Base-by-base conservation (phyloP, 2,329 filamentous ascomycete genomes). In the Colletotrichum sp. region DNA sequence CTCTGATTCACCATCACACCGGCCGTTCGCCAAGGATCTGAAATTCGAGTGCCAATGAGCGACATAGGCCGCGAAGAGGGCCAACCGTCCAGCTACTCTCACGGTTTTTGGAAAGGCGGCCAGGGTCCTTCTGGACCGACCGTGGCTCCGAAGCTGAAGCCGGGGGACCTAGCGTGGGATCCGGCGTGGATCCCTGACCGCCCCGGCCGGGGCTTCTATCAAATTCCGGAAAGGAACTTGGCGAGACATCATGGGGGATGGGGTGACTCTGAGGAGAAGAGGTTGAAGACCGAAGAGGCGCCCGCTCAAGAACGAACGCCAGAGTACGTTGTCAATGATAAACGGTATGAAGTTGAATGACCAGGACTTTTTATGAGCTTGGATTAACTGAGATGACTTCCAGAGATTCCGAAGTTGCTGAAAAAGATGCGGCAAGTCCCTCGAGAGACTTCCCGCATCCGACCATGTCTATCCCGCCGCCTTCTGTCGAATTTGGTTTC, bases 401-500 rank as follows among this genome's bases (percentile, higher is more conserved):
- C 8, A 47, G 47, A 16, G 6, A 15, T 54, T 31, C 34, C 0
- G 15, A 38, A 7, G 11, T 11, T 18, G 13, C 6, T 13, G 13
- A 36, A 1, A 29, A 16, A 6, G 18, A 43, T 21, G 24, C n/a
- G 27, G 24, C 8, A 21, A 8, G 6, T 8, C 5, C 21, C 18
- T 12, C 29, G 6, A 36, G 4, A 16, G 12, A 34, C 4, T 67
- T 86, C 38, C 83, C 84, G 7, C 83, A 84, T 73, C 85, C 86
- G 24, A 77, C 80, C 34, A 75, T 86, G 43, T 81, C 81, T 2
- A 82, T 88, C 57, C 86, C 87, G 6, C 83, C 84, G 77, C 86
- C 87, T 4, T 82, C 80, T 43, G 82, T 88, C 62, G 83, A 84
- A 63, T 86, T 88, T 55, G 86, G 88, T 76, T 87, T 89, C 75